Percentiles rank a stretch among this genome's conserved stretches.
phyloP scores from a whole-genome alignment of 1,284 basidiomycete genomes.

The Moesziomyces parantarcticus region DNA sequence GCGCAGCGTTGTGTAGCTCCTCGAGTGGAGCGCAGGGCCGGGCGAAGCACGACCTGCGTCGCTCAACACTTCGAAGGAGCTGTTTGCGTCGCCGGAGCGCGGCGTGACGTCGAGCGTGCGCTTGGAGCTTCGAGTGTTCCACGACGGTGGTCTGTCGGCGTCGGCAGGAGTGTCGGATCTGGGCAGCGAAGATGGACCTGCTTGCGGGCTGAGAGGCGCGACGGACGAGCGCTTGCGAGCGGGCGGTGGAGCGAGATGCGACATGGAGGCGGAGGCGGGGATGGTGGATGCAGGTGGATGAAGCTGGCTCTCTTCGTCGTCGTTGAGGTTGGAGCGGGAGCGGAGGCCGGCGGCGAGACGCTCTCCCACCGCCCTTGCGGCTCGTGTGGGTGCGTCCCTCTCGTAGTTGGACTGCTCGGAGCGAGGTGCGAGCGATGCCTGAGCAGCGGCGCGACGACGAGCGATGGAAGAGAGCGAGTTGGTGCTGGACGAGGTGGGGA shows the following conservation, averaged over 20 bases:
- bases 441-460: slow-evolving; percentile 31
- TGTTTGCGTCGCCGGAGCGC: slow-evolving; percentile 6
- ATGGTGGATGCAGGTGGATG: slow-evolving; percentile 22
- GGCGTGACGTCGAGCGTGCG: slow-evolving; percentile 23
- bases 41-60: slow-evolving; percentile 25
- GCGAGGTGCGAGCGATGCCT: slow-evolving; percentile 19
- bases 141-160: slow-evolving; percentile 14
- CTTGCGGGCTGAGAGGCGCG: slow-evolving; percentile 8
- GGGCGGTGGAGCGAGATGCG: slow-evolving; percentile 25
- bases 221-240: slow-evolving; percentile 16
- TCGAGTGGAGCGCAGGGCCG: slow-evolving; percentile 8
- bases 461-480: slow-evolving; percentile 45
- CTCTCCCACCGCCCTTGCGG: slow-evolving; percentile 46
- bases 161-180: slow-evolving; percentile 1
- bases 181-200: slow-evolving; percentile 30
- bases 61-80: slow-evolving; percentile 19
- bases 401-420: slow-evolving; percentile 15
- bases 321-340: slow-evolving; percentile 31
- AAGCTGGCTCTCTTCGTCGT: slow-evolving; percentile 43
- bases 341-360: slow-evolving; percentile 45
- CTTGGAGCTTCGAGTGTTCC: slow-evolving; percentile 37
- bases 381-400: slow-evolving; percentile 37
- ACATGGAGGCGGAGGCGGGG: slow-evolving; percentile 24
- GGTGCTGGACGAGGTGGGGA: slow-evolving; percentile 46
- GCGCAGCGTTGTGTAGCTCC: slow-evolving; percentile 18